Evolutionary conservation across 371 early-diverging fungal genomes (phyloP).

Genomic region (Mortierella sp.): DNA sequence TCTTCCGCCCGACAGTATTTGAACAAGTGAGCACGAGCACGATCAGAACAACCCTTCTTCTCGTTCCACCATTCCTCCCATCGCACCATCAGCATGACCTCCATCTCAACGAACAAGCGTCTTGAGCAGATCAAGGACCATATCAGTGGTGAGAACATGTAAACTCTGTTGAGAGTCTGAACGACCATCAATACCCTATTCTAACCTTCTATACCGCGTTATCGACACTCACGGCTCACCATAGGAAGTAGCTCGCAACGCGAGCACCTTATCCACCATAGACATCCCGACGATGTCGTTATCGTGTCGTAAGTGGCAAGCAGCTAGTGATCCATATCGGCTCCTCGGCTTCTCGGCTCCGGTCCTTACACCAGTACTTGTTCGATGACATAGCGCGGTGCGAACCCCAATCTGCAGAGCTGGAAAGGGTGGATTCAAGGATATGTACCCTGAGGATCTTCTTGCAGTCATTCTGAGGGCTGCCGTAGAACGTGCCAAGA

Average conservation of each 20-base stretch:
- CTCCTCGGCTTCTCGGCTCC: background rate
- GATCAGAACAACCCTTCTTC: background rate
- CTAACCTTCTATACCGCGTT: background rate
- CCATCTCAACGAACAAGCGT: constrained; percentile 42
- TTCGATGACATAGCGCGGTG: constrained; percentile 74
- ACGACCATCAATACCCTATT: background rate
- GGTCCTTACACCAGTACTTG: too few species aligned
- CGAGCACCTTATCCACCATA: constrained; percentile 41
- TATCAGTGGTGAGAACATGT: constrained; percentile 24
- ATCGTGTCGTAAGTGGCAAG: constrained; percentile 66
- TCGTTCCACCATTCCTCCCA: constrained; percentile 2
- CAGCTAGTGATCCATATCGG: too few species aligned
- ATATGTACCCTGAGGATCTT: constrained; percentile 74
- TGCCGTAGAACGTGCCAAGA: constrained; percentile 44
- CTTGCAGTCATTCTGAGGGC: constrained; percentile 48
- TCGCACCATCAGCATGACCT: constrained; percentile 22
- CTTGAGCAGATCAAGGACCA: constrained; percentile 52
- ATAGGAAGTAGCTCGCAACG: constrained; percentile 24
- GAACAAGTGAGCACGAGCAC: too few species aligned
- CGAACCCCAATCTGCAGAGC: constrained; percentile 94
- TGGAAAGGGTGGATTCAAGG: constrained; percentile 93
- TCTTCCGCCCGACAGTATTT: too few species aligned
- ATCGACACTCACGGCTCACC: too few species aligned
- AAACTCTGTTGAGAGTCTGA: too few species aligned
- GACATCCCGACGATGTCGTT: constrained; percentile 82